Evolutionary conservation across 2,329 filamentous ascomycete species (phyloP), one percentile per base, ranked within the genome.

Genomic region (Coniochaeta sp.): DNA sequence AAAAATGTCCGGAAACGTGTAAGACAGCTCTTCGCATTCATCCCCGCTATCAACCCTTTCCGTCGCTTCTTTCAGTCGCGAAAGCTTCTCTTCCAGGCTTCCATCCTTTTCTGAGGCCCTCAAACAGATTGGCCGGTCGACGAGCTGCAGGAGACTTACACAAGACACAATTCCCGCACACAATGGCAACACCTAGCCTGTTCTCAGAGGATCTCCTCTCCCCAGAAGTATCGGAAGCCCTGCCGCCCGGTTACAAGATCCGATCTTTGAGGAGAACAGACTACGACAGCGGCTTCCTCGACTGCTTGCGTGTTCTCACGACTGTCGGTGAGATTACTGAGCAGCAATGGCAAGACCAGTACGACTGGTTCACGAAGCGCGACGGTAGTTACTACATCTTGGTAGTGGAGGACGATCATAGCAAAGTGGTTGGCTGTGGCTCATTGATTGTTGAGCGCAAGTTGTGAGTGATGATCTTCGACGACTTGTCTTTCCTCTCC

Each of bases 401-500:
- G 34, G 90, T 93, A 63, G 89, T 98, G 58, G 88, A 91, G 70
- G 90, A 98, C 72, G 73, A 75, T 32, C 78, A 83, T 58, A 76
- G 76, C 55, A 81, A 81, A 64, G 85, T 98, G 57, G 95, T 98
- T n/a, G 93, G 90, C 28, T 96, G 92, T 0, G 95, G 95, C 1
- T 89, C 89, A 38, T 77, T 98, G 74, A 84, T 98, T 65, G 91
- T 96, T 56, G 95, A 99, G 85, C 85, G 89, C 76, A 98, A 98
- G 77, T 95, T 95, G 89, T 91, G 79, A 72, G 87, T 80, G 10
- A 3, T 57, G 30, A 47, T 4, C 19, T n/a, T 28, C 14, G 14
- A 55, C 14, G 34, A 14, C 34, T 36, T 36, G 6, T 17, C 16
- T 36, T 22, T 19, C 9, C 30, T 22, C 30, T 26, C 28, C 36